These are phyloP conservation scores for Fusarium acutatum DNA, from an alignment of 2,329 filamentous ascomycete species.

Conservation along the genomic window DNA sequence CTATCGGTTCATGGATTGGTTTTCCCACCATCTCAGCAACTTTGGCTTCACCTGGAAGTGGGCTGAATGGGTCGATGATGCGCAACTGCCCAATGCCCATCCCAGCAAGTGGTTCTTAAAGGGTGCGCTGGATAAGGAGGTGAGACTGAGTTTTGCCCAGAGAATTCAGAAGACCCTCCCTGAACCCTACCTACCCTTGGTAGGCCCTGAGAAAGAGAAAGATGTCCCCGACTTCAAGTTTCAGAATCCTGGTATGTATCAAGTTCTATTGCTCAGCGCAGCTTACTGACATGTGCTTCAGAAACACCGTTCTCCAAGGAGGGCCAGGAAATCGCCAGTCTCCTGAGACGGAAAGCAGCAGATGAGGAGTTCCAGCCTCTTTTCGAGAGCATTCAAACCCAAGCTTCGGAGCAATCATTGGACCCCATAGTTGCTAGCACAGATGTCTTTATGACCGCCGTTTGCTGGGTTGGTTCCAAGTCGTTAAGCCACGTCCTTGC, in stretches of 20 bases:
- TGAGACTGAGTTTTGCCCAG: slow-evolving; percentile 94
- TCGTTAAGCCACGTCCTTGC: slow-evolving; percentile 95
- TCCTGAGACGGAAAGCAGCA: slow-evolving; percentile 84
- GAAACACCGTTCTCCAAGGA: slow-evolving; percentile 83
- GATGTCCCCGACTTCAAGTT: slow-evolving; percentile 98
- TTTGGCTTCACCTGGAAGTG: slow-evolving; percentile 99
- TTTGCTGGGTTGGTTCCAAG: slow-evolving; percentile 94
- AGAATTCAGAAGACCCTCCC: slow-evolving; percentile 94
- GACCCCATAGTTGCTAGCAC: slow-evolving; percentile 88
- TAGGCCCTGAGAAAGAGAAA: slow-evolving; percentile 88
- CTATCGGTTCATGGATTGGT: slow-evolving; percentile 95
- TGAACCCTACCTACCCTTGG: slow-evolving; percentile 80
- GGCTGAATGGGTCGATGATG: slow-evolving; percentile 94
- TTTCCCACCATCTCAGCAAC: slow-evolving; percentile 96
- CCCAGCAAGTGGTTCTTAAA: slow-evolving; percentile 94
- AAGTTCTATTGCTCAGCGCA: not conserved
- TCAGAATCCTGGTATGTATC: slow-evolving; percentile 71
- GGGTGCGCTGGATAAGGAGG: slow-evolving; percentile 94
- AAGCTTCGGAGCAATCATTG: slow-evolving; percentile 74
- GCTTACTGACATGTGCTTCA: slow-evolving; percentile 45
- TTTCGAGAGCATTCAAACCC: slow-evolving; percentile 82
- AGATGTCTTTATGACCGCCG: slow-evolving; percentile 91
- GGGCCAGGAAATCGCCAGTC: slow-evolving; percentile 80
- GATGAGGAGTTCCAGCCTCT: slow-evolving; percentile 87
- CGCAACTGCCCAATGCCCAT: slow-evolving; percentile 77